Percentiles rank a stretch among this genome's conserved stretches.
phyloP scores from a whole-genome alignment of 2,329 filamentous ascomycete genomes.

The Nemania diffusa region DNA sequence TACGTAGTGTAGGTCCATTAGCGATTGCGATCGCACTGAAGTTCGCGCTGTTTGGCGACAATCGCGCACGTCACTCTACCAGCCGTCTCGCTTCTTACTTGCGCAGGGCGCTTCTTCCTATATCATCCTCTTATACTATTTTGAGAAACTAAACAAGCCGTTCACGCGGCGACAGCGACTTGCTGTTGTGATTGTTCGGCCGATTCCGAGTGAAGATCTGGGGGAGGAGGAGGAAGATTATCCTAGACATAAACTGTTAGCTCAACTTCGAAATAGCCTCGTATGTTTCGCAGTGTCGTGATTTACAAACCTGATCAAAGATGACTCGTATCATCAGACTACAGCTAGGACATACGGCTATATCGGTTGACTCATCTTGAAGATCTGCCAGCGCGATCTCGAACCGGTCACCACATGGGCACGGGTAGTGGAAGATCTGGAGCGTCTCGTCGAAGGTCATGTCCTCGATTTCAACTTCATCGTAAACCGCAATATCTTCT shows the following conservation, averaged over 20 bases:
- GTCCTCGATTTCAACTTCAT: slow-evolving; percentile 98
- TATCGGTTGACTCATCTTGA: slow-evolving; percentile 83
- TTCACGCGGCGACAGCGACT: slow-evolving; percentile 46
- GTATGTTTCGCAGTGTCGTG: background rate
- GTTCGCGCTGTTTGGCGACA: slow-evolving; percentile 12
- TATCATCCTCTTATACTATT: slow-evolving; percentile 7
- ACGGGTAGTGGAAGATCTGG: slow-evolving; percentile 95
- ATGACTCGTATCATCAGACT: slow-evolving; percentile 97
- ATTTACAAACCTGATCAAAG: slow-evolving; percentile 78
- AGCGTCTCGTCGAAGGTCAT: slow-evolving; percentile 88
- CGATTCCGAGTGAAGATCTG: slow-evolving; percentile 41
- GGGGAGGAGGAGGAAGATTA: slow-evolving; percentile 47
- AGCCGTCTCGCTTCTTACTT: background rate
- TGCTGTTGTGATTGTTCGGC: slow-evolving; percentile 43
- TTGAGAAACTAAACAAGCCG: background rate
- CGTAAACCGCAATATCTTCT: slow-evolving; percentile 78
- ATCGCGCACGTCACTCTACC: slow-evolving; percentile 1
- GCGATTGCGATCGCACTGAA: background rate
- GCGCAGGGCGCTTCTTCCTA: background rate
- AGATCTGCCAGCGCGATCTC: slow-evolving; percentile 88
- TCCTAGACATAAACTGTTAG: slow-evolving; percentile 40
- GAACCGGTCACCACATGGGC: slow-evolving; percentile 96
- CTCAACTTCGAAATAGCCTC: background rate
- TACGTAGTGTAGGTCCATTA: background rate
- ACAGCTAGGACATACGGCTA: slow-evolving; percentile 97